Evolutionary conservation across 306 rosid genomes (phyloP).

Genomic region (Lupinus albus): DNA sequence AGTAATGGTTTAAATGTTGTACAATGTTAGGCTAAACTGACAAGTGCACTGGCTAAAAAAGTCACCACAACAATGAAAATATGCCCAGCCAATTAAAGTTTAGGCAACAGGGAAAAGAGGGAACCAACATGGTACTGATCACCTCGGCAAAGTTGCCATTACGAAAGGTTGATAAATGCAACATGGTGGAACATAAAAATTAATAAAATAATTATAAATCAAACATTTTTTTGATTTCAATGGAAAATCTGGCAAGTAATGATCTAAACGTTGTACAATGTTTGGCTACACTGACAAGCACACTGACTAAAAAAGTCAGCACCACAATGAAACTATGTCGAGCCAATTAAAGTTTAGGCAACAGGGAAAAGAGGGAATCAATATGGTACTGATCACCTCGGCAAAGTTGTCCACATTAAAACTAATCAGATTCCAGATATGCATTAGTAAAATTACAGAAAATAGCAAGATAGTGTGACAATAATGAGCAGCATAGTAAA

Average conservation of each 20-base stretch:
- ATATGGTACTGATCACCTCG: slow-evolving; percentile 52
- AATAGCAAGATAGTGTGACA: background rate
- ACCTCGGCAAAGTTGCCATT: slow-evolving; percentile 64
- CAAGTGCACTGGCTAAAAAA: background rate
- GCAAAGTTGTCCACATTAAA: slow-evolving; percentile 63
- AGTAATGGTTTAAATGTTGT: too few species aligned
- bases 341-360: slow-evolving; percentile 53
- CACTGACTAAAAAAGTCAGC: slow-evolving; percentile 35
- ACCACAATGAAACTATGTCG: slow-evolving; percentile 13
- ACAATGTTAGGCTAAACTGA: too few species aligned
- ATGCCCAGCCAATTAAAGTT: slow-evolving; percentile 26
- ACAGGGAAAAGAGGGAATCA: slow-evolving; percentile 76
- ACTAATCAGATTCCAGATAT: background rate
- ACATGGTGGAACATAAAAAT: background rate
- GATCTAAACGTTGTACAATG: background rate
- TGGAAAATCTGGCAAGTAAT: background rate
- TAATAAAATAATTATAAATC: background rate
- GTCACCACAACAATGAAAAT: slow-evolving; percentile 13
- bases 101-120: slow-evolving; percentile 69
- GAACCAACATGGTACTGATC: slow-evolving; percentile 39
- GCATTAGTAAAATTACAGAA: background rate
- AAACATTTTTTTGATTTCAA: background rate
- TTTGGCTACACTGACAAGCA: slow-evolving; percentile 37
- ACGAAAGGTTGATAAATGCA: background rate
- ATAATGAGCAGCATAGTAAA: background rate